A percentile compares a stretch with the other conserved stretches of the same genome.
Conservation (phyloP, 176 grass and related monocot genomes). For the Zoysia pacifica region DNA sequence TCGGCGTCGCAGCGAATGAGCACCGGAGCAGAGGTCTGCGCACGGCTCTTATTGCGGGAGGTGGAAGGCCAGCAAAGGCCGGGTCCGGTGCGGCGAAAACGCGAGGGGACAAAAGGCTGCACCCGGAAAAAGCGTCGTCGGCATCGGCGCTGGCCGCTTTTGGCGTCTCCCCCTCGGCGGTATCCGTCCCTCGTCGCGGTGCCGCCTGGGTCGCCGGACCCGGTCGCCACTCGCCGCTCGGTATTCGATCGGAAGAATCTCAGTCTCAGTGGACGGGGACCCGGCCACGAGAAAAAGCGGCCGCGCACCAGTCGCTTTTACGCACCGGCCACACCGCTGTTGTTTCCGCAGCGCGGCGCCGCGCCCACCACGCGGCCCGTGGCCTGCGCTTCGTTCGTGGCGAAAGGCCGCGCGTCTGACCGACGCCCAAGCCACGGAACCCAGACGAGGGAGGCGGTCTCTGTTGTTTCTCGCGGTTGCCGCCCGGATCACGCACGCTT, state of each 20-base stretch:
- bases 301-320: not conserved
- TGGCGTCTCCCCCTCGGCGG: constrained; percentile 25
- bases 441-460: no score
- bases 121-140: not conserved
- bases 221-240: not conserved
- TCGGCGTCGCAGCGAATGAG: no score
- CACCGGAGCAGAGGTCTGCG: no score
- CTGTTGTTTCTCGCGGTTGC: no score
- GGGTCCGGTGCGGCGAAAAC: not conserved
- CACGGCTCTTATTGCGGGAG: no score
- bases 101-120: constrained; percentile 17
- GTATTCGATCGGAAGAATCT: not conserved
- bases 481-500: not conserved
- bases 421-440: not conserved
- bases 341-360: not conserved
- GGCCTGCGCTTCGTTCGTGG: not conserved
- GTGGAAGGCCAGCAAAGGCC: not conserved
- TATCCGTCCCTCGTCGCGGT: not conserved
- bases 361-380: not conserved
- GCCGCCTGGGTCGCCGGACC: not conserved
- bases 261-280: not conserved
- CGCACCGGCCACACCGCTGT: not conserved
- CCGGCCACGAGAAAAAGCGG: not conserved
- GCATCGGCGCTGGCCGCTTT: constrained; percentile 8
- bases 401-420: constrained; percentile 12